phyloP scores from a whole-genome alignment of 129 eudicot species.

The Mikania micrantha region DNA sequence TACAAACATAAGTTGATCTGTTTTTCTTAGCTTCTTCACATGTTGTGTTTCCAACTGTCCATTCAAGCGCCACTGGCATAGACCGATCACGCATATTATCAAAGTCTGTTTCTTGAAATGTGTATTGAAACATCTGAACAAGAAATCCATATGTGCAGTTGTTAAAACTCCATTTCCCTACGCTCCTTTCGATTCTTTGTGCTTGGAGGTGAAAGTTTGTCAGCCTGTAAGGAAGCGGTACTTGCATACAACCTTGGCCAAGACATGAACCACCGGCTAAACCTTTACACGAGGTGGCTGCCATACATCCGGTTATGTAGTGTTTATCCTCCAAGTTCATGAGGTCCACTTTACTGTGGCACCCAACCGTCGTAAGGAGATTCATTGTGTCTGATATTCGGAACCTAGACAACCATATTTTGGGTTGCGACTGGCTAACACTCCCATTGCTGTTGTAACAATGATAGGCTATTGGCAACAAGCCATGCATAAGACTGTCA shows the following conservation, averaged over 20 bases:
- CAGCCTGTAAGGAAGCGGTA: background rate
- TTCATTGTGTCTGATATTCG: conserved; percentile 18
- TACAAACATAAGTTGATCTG: background rate
- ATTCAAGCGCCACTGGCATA: conserved; percentile 5
- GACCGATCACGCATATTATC: background rate
- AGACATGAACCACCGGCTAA: conserved; percentile 1
- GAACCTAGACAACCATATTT: conserved; percentile 7
- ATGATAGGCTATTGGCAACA: conserved; percentile 4
- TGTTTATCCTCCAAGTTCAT: background rate
- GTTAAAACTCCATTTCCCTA: conserved; percentile 11
- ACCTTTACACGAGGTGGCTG: background rate
- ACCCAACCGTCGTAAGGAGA: conserved; percentile 24
- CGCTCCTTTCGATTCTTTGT: background rate
- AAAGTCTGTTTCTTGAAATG: background rate
- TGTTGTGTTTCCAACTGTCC: conserved; percentile 15
- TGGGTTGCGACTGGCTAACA: background rate
- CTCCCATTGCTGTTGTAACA: conserved; percentile 9
- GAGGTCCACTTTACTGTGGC: conserved; percentile 23
- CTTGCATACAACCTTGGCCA: conserved; percentile 27
- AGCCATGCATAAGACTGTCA: conserved; percentile 8
- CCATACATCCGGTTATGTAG: conserved; percentile 5
- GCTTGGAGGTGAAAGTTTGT: conserved; percentile 12
- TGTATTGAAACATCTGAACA: conserved; percentile 3
- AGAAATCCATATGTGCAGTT: conserved; percentile 24
- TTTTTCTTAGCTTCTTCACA: conserved; percentile 11